Percentiles rank a stretch among this genome's conserved stretches.
Conservation (phyloP, 306 rosid species). For the Acacia melanoxylon region DNA sequence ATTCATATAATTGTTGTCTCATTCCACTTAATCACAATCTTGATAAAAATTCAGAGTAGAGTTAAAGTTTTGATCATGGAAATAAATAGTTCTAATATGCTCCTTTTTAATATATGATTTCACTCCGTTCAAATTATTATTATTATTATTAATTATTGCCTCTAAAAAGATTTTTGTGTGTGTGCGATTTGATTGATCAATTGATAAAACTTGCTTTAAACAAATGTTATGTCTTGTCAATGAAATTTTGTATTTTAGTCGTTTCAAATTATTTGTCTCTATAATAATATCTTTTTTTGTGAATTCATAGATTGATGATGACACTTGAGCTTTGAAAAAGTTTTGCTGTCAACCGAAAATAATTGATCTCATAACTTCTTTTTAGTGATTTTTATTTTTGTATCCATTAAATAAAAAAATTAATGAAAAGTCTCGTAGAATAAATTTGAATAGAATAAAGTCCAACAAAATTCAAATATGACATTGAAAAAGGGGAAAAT, state of each 20-base stretch:
- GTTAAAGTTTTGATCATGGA: not conserved
- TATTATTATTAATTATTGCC: not conserved
- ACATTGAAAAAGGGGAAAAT: too few relatives aligned
- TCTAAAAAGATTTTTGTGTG: not conserved
- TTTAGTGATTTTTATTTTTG: not conserved
- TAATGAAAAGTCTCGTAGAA: too few relatives aligned
- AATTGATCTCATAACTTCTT: not conserved
- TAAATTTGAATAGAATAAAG: not conserved
- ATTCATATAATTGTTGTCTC: not conserved
- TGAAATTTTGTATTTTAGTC: not conserved
- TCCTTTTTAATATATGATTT: not conserved
- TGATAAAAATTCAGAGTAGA: not conserved
- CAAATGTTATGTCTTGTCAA: not conserved
- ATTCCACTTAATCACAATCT: not conserved
- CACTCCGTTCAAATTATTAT: not conserved
- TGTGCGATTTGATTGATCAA: not conserved
- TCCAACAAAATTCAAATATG: too few relatives aligned
- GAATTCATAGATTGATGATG: not conserved
- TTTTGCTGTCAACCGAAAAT: not conserved
- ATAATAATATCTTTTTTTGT: not conserved
- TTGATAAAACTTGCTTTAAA: not conserved
- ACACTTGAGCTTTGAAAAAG: not conserved
- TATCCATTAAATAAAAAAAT: too few relatives aligned
- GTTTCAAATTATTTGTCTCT: not conserved
- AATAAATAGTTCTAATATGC: not conserved